phyloP scores from a whole-genome alignment of 768 basidiomycete species.

The Tremella fuciformis region DNA sequence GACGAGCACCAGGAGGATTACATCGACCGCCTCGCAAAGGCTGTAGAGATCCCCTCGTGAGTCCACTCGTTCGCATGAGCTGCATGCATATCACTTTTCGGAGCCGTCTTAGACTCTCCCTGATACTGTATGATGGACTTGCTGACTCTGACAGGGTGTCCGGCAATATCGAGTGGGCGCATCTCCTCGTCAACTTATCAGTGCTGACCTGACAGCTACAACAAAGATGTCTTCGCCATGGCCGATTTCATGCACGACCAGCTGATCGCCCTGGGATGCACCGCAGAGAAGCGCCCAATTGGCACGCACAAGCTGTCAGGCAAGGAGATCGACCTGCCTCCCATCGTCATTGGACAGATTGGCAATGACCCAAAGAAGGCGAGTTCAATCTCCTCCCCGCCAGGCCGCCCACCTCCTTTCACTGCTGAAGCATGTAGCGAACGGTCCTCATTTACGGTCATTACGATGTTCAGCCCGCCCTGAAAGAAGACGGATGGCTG shows the following conservation, averaged over 20 bases:
- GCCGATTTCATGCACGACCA: slow-evolving; percentile 72
- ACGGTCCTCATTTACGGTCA: slow-evolving; percentile 91
- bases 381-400: slow-evolving; percentile 2
- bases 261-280: slow-evolving; percentile 73
- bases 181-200: slow-evolving; percentile 37
- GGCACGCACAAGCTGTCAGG: slow-evolving; percentile 74
- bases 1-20: slow-evolving; percentile 69
- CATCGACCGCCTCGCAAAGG: slow-evolving; percentile 72
- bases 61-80: slow-evolving; percentile 6
- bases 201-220: slow-evolving; percentile 53
- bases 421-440: slow-evolving; percentile 56
- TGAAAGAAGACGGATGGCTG: slow-evolving; percentile 74
- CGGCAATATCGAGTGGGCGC: slow-evolving; percentile 46
- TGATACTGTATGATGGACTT: background rate
- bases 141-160: slow-evolving; percentile 43
- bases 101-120: background rate
- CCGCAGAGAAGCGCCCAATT: slow-evolving; percentile 69
- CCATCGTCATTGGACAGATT: slow-evolving; percentile 74
- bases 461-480: slow-evolving; percentile 84
- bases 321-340: slow-evolving; percentile 70
- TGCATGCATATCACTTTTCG: background rate
- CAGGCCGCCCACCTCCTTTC: slow-evolving; percentile 10
- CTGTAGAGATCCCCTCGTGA: slow-evolving; percentile 77
- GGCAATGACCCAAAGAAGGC: slow-evolving; percentile 76
- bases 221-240: slow-evolving; percentile 80